Evolutionary conservation across 1,284 basidiomycete genomes (phyloP).

Genomic region (Farysia itapuensis): DNA sequence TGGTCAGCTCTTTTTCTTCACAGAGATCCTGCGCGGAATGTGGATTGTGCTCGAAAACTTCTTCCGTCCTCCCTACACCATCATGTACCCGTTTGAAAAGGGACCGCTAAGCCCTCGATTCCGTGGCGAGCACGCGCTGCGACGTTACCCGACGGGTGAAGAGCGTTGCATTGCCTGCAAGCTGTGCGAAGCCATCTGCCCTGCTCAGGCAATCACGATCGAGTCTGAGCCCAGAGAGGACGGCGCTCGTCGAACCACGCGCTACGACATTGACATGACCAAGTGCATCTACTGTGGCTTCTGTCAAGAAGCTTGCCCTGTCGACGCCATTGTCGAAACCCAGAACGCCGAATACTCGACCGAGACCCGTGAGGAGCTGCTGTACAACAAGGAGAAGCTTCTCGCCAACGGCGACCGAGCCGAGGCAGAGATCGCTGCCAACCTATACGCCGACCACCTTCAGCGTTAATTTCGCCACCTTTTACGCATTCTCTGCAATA

Average conservation of each 20-base stretch:
- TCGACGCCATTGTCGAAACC: conserved; percentile 98
- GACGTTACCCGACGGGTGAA: conserved; percentile 96
- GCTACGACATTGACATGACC: conserved; percentile 94
- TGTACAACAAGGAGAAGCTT: conserved; percentile 95
- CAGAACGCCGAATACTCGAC: conserved; percentile 72
- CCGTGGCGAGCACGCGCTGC: conserved; percentile 97
- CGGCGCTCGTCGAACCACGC: conserved; percentile 93
- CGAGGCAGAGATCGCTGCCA: conserved; percentile 73
- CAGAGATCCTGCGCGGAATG: conserved; percentile 96
- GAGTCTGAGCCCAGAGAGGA: conserved; percentile 95
- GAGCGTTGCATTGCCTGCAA: conserved; percentile 98
- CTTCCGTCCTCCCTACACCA: conserved; percentile 96
- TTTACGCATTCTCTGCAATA: too few species aligned
- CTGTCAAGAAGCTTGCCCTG: conserved; percentile 86
- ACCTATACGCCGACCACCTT: conserved; percentile 55
- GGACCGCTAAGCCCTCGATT: conserved; percentile 96
- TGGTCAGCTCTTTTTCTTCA: conserved; percentile 95
- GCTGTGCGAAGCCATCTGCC: conserved; percentile 98
- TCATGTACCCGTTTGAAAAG: conserved; percentile 79
- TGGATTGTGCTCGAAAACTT: conserved; percentile 99
- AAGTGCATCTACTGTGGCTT: conserved; percentile 62
- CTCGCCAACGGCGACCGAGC: conserved; percentile 92
- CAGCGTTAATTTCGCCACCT: too few species aligned
- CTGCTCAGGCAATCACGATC: conserved; percentile 98
- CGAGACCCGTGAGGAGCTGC: conserved; percentile 94